phyloP scores from a whole-genome alignment of 768 basidiomycete genomes.

The Suillus occidentalis region DNA sequence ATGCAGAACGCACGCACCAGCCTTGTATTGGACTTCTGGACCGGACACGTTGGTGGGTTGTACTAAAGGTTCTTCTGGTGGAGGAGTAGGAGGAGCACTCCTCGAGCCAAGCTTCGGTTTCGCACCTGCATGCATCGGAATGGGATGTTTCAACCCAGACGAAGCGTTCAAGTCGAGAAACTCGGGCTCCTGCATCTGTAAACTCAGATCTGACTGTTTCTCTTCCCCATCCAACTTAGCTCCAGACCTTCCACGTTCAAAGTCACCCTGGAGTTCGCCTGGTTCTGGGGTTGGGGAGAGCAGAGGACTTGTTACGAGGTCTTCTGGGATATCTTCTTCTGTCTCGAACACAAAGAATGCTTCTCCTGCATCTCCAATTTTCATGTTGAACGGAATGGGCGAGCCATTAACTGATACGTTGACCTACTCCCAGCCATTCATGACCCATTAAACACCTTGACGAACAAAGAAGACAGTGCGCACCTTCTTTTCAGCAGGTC shows the following conservation, averaged over 20 bases:
- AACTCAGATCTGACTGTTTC: conserved; percentile 11
- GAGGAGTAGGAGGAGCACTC: conserved; percentile 29
- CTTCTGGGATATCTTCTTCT: conserved; percentile 88
- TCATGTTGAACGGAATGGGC: conserved; percentile 92
- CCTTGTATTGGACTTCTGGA: conserved; percentile 63
- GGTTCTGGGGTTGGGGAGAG: conserved; percentile 58
- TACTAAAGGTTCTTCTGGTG: conserved; percentile 45
- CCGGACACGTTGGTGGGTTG: conserved; percentile 42
- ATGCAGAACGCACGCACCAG: conserved; percentile 38
- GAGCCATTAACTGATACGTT: conserved; percentile 85
- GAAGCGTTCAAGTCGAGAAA: conserved; percentile 79
- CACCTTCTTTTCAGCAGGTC: conserved; percentile 93
- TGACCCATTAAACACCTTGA: background rate
- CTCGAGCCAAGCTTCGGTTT: conserved; percentile 2
- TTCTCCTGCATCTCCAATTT: conserved; percentile 98
- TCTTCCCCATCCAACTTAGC: conserved; percentile 34
- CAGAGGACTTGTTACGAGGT: conserved; percentile 92
- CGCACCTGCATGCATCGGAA: conserved; percentile 19
- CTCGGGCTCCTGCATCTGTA: conserved; percentile 60
- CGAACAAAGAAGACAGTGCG: conserved; percentile 15
- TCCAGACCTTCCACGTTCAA: conserved; percentile 42
- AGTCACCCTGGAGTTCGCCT: conserved; percentile 33
- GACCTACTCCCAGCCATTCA: conserved; percentile 53
- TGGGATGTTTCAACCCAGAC: conserved; percentile 11
- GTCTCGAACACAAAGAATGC: conserved; percentile 99